phyloP scores from a whole-genome alignment of 441 rosid species.

The Populus tomentosa region DNA sequence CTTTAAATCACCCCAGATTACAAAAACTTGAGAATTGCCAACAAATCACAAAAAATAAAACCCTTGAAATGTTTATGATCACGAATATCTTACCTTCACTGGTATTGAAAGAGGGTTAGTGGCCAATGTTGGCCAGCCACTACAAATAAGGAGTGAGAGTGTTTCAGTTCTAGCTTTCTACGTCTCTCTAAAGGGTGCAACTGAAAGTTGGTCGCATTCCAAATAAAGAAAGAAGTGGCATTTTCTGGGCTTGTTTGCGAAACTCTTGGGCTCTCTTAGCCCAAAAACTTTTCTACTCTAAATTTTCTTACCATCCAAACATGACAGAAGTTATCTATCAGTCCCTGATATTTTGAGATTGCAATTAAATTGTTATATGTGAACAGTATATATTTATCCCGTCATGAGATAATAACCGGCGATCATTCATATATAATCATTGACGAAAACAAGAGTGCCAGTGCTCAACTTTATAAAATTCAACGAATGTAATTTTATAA shows the following conservation, averaged over 20 bases:
- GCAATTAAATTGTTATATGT: too few species aligned
- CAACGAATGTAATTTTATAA: too few species aligned
- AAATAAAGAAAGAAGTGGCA: not conserved
- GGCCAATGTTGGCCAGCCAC: not conserved
- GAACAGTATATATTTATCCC: too few species aligned
- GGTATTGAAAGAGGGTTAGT: not conserved
- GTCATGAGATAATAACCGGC: too few species aligned
- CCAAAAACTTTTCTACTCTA: not conserved
- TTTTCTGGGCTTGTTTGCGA: not conserved
- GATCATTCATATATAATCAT: too few species aligned
- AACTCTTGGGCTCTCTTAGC: not conserved
- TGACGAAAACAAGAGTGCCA: too few species aligned
- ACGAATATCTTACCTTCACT: not conserved
- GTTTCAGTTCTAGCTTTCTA: not conserved
- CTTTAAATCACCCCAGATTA: not conserved
- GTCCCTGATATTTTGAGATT: not conserved
- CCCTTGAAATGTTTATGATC: not conserved
- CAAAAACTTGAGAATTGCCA: not conserved
- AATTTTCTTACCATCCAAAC: not conserved
- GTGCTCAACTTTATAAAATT: too few species aligned
- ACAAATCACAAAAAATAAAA: not conserved
- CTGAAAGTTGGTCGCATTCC: not conserved
- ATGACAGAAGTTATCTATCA: not conserved
- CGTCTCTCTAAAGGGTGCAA: not conserved
- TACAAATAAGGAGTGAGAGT: not conserved